A percentile compares a stretch with the other conserved stretches of the same genome.
Conservation (phyloP, 73 alveolate genomes). For the Breviolum minutum region DNA sequence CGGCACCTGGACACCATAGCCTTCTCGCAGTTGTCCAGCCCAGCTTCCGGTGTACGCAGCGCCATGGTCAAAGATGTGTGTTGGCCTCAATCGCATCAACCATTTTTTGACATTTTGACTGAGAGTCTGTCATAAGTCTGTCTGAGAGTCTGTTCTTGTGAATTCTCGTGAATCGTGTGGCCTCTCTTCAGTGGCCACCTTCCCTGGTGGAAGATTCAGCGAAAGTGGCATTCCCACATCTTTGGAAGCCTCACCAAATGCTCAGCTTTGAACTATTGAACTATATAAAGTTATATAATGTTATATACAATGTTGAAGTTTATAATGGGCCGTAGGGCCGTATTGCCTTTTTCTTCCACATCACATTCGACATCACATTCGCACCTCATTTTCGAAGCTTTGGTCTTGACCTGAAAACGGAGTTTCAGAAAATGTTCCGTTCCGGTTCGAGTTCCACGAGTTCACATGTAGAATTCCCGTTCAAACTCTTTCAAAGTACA, state of each 20-base stretch:
- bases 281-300: no score
- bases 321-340: no score
- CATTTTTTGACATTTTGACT: no score
- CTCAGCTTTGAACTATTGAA: no score
- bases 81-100: slow-evolving; percentile 18
- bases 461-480: no score
- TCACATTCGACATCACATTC: neutral
- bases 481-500: no score
- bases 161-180: neutral
- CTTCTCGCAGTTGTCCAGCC: slow-evolving; percentile 70
- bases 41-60: slow-evolving; percentile 93
- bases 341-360: no score
- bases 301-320: no score
- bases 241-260: slow-evolving; percentile 60
- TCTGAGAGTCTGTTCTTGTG: neutral
- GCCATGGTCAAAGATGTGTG: slow-evolving; percentile 82
- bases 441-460: no score
- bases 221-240: slow-evolving; percentile 90
- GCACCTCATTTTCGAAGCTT: neutral
- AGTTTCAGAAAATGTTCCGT: no score
- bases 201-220: slow-evolving; percentile 20
- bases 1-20: slow-evolving; percentile 71
- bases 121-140: no score
- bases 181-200: slow-evolving; percentile 37
- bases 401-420: slow-evolving; percentile 26